Evolutionary conservation across 768 basidiomycete species (phyloP).

Genomic region (Amanita subjunquillea): DNA sequence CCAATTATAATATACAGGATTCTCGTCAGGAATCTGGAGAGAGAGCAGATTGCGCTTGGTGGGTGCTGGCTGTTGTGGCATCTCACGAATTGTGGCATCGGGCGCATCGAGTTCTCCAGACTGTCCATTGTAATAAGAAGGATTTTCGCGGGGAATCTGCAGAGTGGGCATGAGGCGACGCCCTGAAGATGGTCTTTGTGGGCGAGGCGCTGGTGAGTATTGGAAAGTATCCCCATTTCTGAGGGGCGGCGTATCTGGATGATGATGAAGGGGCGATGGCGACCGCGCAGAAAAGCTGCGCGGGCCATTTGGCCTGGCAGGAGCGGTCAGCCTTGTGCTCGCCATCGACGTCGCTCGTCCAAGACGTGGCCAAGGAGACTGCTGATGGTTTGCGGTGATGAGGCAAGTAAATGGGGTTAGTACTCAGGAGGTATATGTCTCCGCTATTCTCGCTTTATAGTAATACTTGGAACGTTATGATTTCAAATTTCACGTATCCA

Average conservation of each 20-base stretch:
- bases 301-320: conserved; percentile 44
- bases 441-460: background rate
- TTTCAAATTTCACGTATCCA: background rate
- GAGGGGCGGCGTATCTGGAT: conserved; percentile 3
- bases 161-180: background rate
- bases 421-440: background rate
- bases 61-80: background rate
- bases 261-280: background rate
- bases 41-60: background rate
- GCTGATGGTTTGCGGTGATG: conserved; percentile 18
- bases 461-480: background rate
- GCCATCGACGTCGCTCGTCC: conserved; percentile 13
- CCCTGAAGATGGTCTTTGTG: background rate
- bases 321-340: conserved; percentile 22
- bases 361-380: conserved; percentile 19
- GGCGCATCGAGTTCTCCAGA: background rate
- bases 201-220: background rate
- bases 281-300: conserved; percentile 9
- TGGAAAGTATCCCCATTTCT: background rate
- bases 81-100: conserved; percentile 3
- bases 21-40: background rate
- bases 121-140: conserved; percentile 4
- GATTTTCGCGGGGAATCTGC: conserved; percentile 1
- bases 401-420: conserved; percentile 15
- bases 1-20: conserved; percentile 4